phyloP scores from a whole-genome alignment of 345 rosid species.

The Limnanthes douglasii region DNA sequence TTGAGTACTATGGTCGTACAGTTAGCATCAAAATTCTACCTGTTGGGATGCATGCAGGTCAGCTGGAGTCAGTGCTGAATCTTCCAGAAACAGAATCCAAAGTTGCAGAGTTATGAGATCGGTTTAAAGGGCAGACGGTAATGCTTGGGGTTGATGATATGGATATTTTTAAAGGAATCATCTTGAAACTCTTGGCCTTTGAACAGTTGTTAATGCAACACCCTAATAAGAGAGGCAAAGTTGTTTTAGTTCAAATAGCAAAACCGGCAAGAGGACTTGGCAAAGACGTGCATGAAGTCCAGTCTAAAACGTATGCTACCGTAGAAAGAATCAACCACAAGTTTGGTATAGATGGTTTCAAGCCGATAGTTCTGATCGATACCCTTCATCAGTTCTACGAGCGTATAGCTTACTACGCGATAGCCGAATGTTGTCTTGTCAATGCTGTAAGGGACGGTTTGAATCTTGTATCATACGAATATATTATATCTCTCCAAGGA shows the following conservation, averaged over 20 bases:
- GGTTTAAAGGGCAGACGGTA: constrained; percentile 55
- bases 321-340: constrained; percentile 50
- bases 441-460: constrained; percentile 79
- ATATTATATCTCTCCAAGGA: constrained; percentile 58
- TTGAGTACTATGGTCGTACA: constrained; percentile 68
- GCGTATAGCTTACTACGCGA: constrained; percentile 47
- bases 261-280: constrained; percentile 68
- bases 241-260: constrained; percentile 52
- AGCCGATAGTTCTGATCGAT: constrained; percentile 55
- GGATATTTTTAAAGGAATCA: constrained; percentile 72
- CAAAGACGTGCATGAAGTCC: constrained; percentile 51
- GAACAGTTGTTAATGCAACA: constrained; percentile 67
- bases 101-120: constrained; percentile 49
- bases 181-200: constrained; percentile 64
- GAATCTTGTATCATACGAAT: constrained; percentile 71
- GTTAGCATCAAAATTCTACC: constrained; percentile 78
- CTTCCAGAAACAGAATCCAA: constrained; percentile 65
- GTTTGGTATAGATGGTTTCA: constrained; percentile 40
- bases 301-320: constrained; percentile 38
- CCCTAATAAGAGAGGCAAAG: constrained; percentile 54
- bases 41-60: constrained; percentile 71
- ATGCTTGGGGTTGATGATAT: constrained; percentile 71
- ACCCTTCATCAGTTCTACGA: constrained; percentile 43
- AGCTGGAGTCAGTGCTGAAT: constrained; percentile 47
- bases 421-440: constrained; percentile 63